Percentiles rank a stretch among this genome's conserved stretches.
Evolutionary conservation across 2,329 filamentous ascomycete species (phyloP).

Genomic region (Saccharata proteae): DNA sequence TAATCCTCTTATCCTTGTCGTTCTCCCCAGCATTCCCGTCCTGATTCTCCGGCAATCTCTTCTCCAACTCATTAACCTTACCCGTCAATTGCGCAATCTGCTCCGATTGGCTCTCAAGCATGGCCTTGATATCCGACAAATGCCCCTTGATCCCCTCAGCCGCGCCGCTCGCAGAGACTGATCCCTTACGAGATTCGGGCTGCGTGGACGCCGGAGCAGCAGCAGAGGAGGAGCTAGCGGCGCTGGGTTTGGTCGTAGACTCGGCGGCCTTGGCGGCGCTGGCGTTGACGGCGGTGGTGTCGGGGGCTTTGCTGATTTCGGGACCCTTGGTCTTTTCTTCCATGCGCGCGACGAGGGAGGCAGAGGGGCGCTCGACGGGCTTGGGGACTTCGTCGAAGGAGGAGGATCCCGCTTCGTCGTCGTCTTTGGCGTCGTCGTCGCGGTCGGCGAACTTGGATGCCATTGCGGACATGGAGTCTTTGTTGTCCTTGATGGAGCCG

Average conservation of each 20-base stretch:
- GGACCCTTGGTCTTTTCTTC: conserved; percentile 28
- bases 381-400: conserved; percentile 81
- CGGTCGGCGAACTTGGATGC: conserved; percentile 78
- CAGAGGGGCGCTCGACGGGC: conserved; percentile 50
- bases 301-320: conserved; percentile 17
- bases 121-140: conserved; percentile 62
- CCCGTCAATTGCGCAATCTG: conserved; percentile 58
- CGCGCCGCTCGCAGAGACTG: conserved; percentile 30
- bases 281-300: conserved; percentile 3
- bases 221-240: conserved; percentile 30
- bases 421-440: conserved; percentile 46
- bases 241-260: conserved; percentile 28
- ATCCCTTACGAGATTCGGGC: too few species aligned
- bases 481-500: conserved; percentile 76
- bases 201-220: conserved; percentile 20
- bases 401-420: conserved; percentile 58
- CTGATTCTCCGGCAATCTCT: conserved; percentile 45
- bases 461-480: conserved; percentile 72
- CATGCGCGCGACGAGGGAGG: conserved; percentile 19
- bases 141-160: conserved; percentile 49
- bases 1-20: conserved; percentile 30
- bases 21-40: conserved; percentile 22
- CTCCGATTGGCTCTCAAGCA: conserved; percentile 65
- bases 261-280: conserved; percentile 13
- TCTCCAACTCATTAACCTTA: conserved; percentile 64